phyloP scores from a whole-genome alignment of 2,329 filamentous ascomycete species.

The Penicillium sp. region DNA sequence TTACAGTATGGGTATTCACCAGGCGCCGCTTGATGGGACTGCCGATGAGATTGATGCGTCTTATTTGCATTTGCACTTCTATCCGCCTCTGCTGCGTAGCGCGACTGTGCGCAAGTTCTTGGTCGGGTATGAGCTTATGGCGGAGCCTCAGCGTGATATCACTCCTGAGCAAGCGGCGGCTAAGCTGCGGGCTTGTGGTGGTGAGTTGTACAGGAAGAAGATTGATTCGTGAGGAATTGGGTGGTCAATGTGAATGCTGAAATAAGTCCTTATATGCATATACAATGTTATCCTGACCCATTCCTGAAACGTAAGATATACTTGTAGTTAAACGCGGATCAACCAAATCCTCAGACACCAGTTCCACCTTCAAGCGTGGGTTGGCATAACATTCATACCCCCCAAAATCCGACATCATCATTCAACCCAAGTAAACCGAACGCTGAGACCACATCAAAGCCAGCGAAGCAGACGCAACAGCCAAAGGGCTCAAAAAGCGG shows the following conservation, averaged over 20 bases:
- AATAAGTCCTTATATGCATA: not conserved
- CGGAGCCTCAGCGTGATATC: constrained; percentile 96
- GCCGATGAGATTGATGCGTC: constrained; percentile 80
- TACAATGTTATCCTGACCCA: not conserved
- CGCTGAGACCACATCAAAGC: constrained; percentile 62
- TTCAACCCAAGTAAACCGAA: constrained; percentile 32
- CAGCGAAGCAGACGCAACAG: constrained; percentile 54
- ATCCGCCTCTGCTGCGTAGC: constrained; percentile 85
- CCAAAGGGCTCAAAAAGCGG: constrained; percentile 56
- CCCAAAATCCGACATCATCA: too few species aligned
- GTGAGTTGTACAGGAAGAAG: constrained; percentile 76
- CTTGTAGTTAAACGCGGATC: not conserved
- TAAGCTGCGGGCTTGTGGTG: constrained; percentile 69
- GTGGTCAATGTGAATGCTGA: not conserved
- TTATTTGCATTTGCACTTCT: constrained; percentile 97
- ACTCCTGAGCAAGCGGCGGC: constrained; percentile 92
- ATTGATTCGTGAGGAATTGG: constrained; percentile 28
- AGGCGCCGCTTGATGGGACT: constrained; percentile 80
- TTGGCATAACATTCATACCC: too few species aligned
- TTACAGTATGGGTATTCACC: constrained; percentile 95
- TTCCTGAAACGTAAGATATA: not conserved
- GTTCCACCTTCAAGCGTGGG: too few species aligned
- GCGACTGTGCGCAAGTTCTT: constrained; percentile 94
- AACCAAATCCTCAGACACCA: not conserved
- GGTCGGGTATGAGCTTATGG: constrained; percentile 91